phyloP scores from a whole-genome alignment of 345 rosid species.

The Euphorbia tirucalli region DNA sequence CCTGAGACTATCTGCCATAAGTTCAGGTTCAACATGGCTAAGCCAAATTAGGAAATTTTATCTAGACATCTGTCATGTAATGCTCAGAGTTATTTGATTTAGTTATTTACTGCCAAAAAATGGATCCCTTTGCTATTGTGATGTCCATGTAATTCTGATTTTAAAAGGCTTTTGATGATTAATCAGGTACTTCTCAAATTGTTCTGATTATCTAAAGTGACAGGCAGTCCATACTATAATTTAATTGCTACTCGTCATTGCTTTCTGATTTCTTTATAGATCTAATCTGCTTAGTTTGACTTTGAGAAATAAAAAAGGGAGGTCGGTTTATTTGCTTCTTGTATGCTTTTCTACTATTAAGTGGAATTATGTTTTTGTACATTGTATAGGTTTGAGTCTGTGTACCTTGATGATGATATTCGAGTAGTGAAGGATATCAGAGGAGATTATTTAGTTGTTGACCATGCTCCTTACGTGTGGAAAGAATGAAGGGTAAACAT shows the following conservation, averaged over 20 bases:
- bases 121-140: not conserved
- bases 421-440: slow-evolving; percentile 79
- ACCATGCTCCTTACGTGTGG: slow-evolving; percentile 61
- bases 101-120: no score
- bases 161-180: not conserved
- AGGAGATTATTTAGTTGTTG: slow-evolving; percentile 69
- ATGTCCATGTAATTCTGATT: not conserved
- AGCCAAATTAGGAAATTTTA: no score
- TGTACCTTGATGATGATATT: slow-evolving; percentile 63
- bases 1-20: no score
- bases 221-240: not conserved
- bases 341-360: not conserved
- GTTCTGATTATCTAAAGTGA: not conserved
- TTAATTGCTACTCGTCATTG: not conserved
- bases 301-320: not conserved
- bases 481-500: slow-evolving; percentile 33
- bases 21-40: no score
- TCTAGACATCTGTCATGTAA: no score
- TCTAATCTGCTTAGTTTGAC: not conserved
- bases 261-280: not conserved
- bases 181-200: no score
- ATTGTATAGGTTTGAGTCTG: slow-evolving; percentile 53
- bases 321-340: not conserved
- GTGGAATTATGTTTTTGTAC: not conserved
- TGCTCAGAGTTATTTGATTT: no score